Base-by-base conservation (phyloP, 2,329 filamentous ascomycete species). In the Penicillium freii region DNA sequence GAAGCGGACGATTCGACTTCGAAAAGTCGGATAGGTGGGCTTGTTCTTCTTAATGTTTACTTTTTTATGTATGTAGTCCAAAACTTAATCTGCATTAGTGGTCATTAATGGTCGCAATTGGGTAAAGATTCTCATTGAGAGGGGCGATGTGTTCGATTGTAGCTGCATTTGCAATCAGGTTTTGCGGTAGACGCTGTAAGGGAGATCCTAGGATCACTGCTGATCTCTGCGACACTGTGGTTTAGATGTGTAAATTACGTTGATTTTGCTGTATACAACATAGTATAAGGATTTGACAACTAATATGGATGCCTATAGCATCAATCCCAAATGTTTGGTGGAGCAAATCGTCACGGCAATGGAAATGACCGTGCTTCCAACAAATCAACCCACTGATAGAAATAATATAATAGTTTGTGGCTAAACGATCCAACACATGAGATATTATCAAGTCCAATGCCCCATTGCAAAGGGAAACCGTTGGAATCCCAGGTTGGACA, bases 111-210 rank as follows among this genome's bases (percentile, higher is more conserved):
- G 23, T 23, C 23, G 27, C 25, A 9, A 56, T 53, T 17, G 2
- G 34, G 54, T 13, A 42, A 42, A 31, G 27, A 42, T 52, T 29
- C 50, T 52, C 27, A 34, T 34, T n/a, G 15, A 25, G 54, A 45
- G 40, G 34, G 27, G 21, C 34, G 44, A 33, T 46, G 34, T 29
- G 31, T n/a, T 45, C 40, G 15, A 38, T 29, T 45, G 3, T 51
- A 27, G 46, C 39, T 56, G 46, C 40, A 45, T 45, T 40, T 45
- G 25, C 33, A 56, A 56, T 39, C 39, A 4, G 25, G 47, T 45
- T 44, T 45, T 39, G 33, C 19, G 15, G 33, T 39, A 34, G 27
- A 36, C 11, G 3, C 21, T 42, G 52, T 27, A 54, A 54, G 44
- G 44, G 52, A 43, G 52, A 42, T 42, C 19, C 27, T 40, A 27